Evolutionary conservation across 352 stramenopile species (phyloP).

Genomic region (Phytophthora sp.): DNA sequence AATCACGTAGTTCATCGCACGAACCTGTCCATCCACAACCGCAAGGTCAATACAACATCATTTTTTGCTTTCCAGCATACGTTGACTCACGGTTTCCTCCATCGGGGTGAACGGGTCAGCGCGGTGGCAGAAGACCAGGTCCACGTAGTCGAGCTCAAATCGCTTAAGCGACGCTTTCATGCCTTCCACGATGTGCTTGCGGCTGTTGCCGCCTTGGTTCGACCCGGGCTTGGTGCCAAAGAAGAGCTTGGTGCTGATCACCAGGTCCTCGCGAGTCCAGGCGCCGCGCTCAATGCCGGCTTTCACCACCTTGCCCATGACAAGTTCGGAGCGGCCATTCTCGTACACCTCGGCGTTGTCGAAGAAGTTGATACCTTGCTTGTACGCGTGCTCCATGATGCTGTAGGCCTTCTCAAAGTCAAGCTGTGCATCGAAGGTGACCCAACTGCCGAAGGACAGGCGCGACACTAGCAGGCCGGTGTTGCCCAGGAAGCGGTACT

Average conservation of each 20-base stretch:
- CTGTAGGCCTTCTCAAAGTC: constrained; percentile 62
- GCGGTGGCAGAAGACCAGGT: constrained; percentile 76
- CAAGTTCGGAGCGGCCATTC: constrained; percentile 52
- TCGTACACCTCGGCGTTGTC: constrained; percentile 70
- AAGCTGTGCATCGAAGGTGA: constrained; percentile 55
- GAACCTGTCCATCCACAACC: constrained; percentile 21
- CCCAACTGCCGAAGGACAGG: constrained; percentile 59
- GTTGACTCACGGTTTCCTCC: constrained; percentile 68
- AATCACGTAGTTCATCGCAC: constrained; percentile 55
- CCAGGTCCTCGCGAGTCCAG: constrained; percentile 57
- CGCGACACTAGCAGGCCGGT: constrained; percentile 50
- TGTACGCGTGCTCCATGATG: constrained; percentile 67
- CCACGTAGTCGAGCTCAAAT: constrained; percentile 62
- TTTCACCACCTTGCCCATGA: constrained; percentile 67
- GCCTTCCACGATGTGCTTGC: constrained; percentile 65
- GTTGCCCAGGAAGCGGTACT: constrained; percentile 66
- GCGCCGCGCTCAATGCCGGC: constrained; percentile 47
- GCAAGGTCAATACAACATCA: background rate
- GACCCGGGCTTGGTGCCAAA: constrained; percentile 44
- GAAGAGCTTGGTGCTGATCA: constrained; percentile 77
- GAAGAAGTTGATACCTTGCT: constrained; percentile 73
- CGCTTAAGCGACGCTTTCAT: constrained; percentile 64
- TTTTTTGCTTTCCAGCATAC: too few species aligned
- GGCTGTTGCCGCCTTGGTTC: constrained; percentile 43
- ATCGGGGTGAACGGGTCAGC: constrained; percentile 55